Evolutionary conservation across 345 rosid species (phyloP).

Genomic region (Salix udensis): DNA sequence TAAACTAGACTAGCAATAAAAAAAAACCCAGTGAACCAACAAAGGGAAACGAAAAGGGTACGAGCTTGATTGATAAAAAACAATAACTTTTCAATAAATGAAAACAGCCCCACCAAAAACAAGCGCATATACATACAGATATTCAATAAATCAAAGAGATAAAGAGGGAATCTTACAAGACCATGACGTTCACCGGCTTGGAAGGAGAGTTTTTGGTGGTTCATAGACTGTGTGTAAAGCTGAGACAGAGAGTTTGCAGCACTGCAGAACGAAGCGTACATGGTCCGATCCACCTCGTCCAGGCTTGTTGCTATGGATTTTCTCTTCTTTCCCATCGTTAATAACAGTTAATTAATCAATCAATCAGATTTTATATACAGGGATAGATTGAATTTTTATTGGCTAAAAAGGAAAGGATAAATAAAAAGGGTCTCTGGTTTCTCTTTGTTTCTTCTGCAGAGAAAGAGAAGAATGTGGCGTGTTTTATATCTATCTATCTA

Average conservation of each 20-base stretch:
- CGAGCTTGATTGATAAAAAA: neutral
- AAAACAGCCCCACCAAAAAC: neutral
- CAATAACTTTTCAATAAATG: neutral
- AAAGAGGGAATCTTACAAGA: conserved; percentile 17
- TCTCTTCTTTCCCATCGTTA: conserved; percentile 78
- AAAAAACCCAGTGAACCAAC: neutral
- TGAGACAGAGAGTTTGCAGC: conserved; percentile 95
- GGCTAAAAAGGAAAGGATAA: too few relatives aligned
- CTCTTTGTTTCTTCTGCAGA: neutral
- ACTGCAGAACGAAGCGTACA: conserved; percentile 78
- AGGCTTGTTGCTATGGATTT: conserved; percentile 75
- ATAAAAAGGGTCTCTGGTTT: neutral
- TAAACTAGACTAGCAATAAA: neutral
- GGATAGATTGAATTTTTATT: neutral
- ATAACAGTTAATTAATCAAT: neutral
- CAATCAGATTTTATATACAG: neutral
- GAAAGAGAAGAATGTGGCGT: neutral
- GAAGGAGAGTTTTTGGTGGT: conserved; percentile 32
- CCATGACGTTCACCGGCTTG: conserved; percentile 32
- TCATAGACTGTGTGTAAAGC: conserved; percentile 55
- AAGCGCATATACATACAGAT: neutral
- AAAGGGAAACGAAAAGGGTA: neutral
- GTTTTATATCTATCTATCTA: neutral
- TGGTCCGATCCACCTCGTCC: conserved; percentile 90
- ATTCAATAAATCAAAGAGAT: neutral